Evolutionary conservation across 2,329 filamentous ascomycete genomes (phyloP).

Genomic region (Ceratocystis cacaofunesta): DNA sequence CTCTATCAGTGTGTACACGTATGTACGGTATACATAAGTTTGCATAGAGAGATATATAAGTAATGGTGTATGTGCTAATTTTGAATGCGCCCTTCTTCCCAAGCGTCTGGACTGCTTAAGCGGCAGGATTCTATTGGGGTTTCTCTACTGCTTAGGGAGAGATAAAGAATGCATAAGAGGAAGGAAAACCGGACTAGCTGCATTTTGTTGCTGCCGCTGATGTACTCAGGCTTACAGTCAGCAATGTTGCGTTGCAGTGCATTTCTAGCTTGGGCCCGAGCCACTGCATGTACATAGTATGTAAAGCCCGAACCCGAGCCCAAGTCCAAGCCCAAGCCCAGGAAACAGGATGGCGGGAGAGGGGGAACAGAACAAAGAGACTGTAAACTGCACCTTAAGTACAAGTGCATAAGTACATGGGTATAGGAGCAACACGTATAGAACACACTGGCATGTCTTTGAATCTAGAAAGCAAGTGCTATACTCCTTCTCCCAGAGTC

Average conservation of each 20-base stretch:
- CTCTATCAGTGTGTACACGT: too few relatives aligned
- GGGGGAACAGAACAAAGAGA: not conserved
- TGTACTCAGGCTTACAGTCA: not conserved
- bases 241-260: not conserved
- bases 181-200: not conserved
- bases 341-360: not conserved
- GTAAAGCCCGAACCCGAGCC: not conserved
- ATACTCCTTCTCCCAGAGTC: too few relatives aligned
- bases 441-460: too few relatives aligned
- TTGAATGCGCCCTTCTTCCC: not conserved
- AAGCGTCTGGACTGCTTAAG: not conserved
- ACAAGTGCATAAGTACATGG: not conserved
- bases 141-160: not conserved
- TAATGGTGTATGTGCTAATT: too few relatives aligned
- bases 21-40: too few relatives aligned
- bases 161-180: not conserved
- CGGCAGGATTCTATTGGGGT: too few relatives aligned
- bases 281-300: too few relatives aligned
- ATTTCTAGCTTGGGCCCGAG: too few relatives aligned
- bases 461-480: too few relatives aligned
- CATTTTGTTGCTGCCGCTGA: not conserved
- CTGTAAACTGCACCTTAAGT: not conserved
- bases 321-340: not conserved
- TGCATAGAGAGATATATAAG: too few relatives aligned
- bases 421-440: not conserved